Base-by-base conservation (phyloP, 2,329 filamentous ascomycete genomes). In the Xylariaceae sp. region DNA sequence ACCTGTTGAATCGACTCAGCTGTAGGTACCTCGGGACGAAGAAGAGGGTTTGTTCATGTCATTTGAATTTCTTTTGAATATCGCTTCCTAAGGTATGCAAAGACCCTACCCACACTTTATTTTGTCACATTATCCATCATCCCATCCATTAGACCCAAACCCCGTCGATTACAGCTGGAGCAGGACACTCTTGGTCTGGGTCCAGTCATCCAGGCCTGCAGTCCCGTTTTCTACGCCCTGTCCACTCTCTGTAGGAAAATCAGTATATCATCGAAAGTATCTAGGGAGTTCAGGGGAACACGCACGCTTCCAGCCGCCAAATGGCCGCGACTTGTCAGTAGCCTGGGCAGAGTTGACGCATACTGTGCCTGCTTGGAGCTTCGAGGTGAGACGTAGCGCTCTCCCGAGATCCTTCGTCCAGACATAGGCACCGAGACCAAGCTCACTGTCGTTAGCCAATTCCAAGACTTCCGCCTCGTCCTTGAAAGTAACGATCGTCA, bases 351-450 rank as follows among this genome's bases (percentile, higher is more conserved):
- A 75, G 55, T 83, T 86, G 51, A 86, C 78, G 59, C 80, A 82
- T 0, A 85, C 81, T 66, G 80, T 82, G 0, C 83, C 83, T 2
- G 80, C 76, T 63, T 84, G 79, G 22, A 86, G 72, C 3, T 73
- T 75, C 53, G 78, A 78, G 10, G 77, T 71, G 2, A 78, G 66
- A 7, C 73, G 65, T 62, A 77, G 64, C 3, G 73, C 74, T 1
- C 73, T 63, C 51, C 67, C 70, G 55, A 82, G 73, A 57, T 82
- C 73, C 58, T 74, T 68, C 0, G 80, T 83, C 58, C 80, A 83
- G 2, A 83, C 71, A 0, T 78, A 76, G 68, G 76, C 75, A 38
- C 78, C 79, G 1, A 84, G 69, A 2, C 81, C 82, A 58, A 79
- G 83, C 33, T 77, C 77, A 6, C 76, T 78, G 60, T 83, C 74